These are phyloP conservation scores for Zopfochytrium polystomum DNA, from an alignment of 371 early-diverging fungal genomes.

Conservation along the genomic window DNA sequence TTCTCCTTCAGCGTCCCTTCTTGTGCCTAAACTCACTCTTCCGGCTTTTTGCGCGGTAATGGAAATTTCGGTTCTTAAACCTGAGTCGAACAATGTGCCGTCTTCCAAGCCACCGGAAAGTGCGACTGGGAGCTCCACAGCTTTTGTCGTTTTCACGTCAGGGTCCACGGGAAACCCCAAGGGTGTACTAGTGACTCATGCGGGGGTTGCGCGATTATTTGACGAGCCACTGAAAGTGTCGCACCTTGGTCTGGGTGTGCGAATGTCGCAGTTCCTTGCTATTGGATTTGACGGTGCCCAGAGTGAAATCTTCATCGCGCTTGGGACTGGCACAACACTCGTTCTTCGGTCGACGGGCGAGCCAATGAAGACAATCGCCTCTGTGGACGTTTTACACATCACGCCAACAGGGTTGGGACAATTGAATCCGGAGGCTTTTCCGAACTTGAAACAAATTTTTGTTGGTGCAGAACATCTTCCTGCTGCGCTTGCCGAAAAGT, in stretches of 20 bases:
- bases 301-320: constrained; percentile 23
- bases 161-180: constrained; percentile 40
- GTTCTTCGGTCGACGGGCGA: constrained; percentile 26
- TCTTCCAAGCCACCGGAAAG: neutral
- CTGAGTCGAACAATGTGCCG: too few species aligned
- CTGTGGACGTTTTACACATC: constrained; percentile 11
- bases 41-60: too few species aligned
- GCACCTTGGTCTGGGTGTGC: neutral
- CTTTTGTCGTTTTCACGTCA: constrained; percentile 23
- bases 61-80: too few species aligned
- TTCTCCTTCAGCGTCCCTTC: neutral
- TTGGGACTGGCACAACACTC: constrained; percentile 20
- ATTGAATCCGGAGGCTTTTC: constrained; percentile 7
- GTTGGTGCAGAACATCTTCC: constrained; percentile 26
- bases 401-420: constrained; percentile 28
- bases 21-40: neutral
- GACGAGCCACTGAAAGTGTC: neutral
- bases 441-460: constrained; percentile 19
- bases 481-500: constrained; percentile 22
- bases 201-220: constrained; percentile 6
- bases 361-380: neutral
- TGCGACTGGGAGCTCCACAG: neutral
- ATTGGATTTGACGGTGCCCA: too few species aligned
- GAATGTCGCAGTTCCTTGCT: constrained; percentile 17
- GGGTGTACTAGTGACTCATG: constrained; percentile 22